Evolutionary conservation across 2,329 filamentous ascomycete species (phyloP), one percentile per base, ranked within the genome.

Genomic region (Hortaea werneckii): DNA sequence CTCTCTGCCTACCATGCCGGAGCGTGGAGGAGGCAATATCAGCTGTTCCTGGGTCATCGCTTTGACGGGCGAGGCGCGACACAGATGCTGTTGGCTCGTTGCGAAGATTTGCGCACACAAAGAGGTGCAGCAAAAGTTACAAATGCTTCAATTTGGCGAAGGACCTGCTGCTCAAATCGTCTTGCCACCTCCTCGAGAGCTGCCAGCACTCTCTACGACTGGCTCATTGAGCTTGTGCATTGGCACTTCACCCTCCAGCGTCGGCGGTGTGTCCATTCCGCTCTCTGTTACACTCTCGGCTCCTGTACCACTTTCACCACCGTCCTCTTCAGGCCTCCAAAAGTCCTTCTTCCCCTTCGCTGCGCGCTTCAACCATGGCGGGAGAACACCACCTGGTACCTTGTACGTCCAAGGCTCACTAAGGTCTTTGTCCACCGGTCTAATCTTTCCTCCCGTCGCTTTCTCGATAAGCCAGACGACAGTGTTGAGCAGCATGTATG

Each of bases 321-420:
- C 53, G 10, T 54, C 55, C 12, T 58, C 56, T 26, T 58, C 41
- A 2, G 45, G 62, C 34, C 72, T 71, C 84, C 85, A 88, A 61
- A 89, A 89, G 55, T 83, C 76, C 67, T 75, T 83, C 71, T 87
- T 84, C 28, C 86, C 86, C 34, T 67, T 67, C 0, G 66, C 61
- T 4, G 83, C 68, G 29, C 87, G 76, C 47, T 73, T 69, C 43
- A 87, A 60, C 87, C 87, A 94, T 0, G 78, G 78, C 0, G 87
- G 86, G 27, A 89, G 66, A 42, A 92, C 67, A 1, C 86, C 86
- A 11, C 86, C 85, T 1, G 81, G 77, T 29, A 89, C 75, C 58
- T 77, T 80, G 70, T 80, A 90, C 0, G 84, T 85, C 87, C 87
- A 94, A 7, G 74, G 77, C 48, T 92, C 87, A 64, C 87, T 86